Evolutionary conservation across 805 yeast genomes (phyloP), one percentile per base, ranked within the genome.

Genomic region (Kazachstania viticola): DNA sequence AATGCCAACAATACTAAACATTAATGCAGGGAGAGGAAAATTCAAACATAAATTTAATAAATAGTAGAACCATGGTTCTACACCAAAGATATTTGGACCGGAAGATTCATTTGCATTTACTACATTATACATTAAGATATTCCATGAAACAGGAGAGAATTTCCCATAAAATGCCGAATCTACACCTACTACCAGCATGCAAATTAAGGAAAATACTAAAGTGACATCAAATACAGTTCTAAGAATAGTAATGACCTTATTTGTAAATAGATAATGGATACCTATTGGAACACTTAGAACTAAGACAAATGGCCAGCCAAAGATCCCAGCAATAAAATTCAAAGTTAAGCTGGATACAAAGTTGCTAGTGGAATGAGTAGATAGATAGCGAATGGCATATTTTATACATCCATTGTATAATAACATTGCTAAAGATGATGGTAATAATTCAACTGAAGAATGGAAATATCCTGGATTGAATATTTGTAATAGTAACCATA

Each of bases 251-350:
- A 49, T 46, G 11, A 56, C 31, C 24, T 40, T 42, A 36, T 47
- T 49, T 18, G 39, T 40, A 33, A 40, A 41, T 16, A 51, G 36
- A 37, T 47, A 57, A 48, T 61, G 73, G 1, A 60, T 29, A 14
- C 71, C 65, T 34, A 75, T 64, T 1, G 95, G 91, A 2, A 70
- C 41, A 2, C 75, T 74, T 34, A 84, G 54, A 0, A 69, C 74
- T 35, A 82, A 54, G 0, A 78, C 71, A 54, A 87, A 88, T 1
- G 96, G 96, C 96, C 96, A 88, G 2, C 96, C 96, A 19, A 80
- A 40, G 2, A 87, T 47, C 0, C 88, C 88, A 4, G 85, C 93
- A n/a, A 79, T 40, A 14, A 55, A 44, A 31, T 49, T 48, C 29
- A 45, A 49, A 2, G 47, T 34, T n/a, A 54, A 32, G 29, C 55